Evolutionary conservation across 1,139 yeast genomes (phyloP).

Genomic region (Scheffersomyces titani): DNA sequence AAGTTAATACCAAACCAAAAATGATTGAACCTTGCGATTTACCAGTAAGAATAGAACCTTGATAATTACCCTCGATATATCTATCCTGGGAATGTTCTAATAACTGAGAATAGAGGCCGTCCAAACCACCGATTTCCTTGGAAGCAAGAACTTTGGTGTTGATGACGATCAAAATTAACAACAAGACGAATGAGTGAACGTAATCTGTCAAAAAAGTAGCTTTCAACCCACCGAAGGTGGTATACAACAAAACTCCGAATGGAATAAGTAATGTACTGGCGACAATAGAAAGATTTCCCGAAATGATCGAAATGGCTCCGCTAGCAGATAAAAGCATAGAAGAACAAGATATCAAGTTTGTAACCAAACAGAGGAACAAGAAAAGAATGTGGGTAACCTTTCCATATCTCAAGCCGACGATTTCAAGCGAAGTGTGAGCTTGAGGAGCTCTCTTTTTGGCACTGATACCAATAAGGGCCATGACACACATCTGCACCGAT

Average conservation of each 20-base stretch:
- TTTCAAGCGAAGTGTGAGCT: conserved; percentile 30
- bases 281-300: conserved; percentile 32
- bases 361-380: conserved; percentile 30
- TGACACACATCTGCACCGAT: conserved; percentile 29
- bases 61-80: conserved; percentile 30
- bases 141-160: conserved; percentile 26
- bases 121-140: conserved; percentile 29
- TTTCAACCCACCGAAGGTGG: conserved; percentile 40
- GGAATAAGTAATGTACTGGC: conserved; percentile 35
- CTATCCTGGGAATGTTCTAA: conserved; percentile 13
- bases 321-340: conserved; percentile 38
- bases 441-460: conserved; percentile 30
- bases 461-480: conserved; percentile 28
- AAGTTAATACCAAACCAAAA: conserved; percentile 28
- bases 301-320: conserved; percentile 33
- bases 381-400: conserved; percentile 28
- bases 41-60: conserved; percentile 35
- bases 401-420: conserved; percentile 31
- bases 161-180: conserved; percentile 28
- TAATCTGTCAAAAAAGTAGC: conserved; percentile 42
- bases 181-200: conserved; percentile 33
- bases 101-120: conserved; percentile 25
- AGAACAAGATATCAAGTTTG: conserved; percentile 32
- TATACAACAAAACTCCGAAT: conserved; percentile 35
- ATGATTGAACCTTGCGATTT: conserved; percentile 31